Evolutionary conservation across 129 eudicot genomes (phyloP), one percentile per base, ranked within the genome.

Genomic region (Flaveria ramosissima): DNA sequence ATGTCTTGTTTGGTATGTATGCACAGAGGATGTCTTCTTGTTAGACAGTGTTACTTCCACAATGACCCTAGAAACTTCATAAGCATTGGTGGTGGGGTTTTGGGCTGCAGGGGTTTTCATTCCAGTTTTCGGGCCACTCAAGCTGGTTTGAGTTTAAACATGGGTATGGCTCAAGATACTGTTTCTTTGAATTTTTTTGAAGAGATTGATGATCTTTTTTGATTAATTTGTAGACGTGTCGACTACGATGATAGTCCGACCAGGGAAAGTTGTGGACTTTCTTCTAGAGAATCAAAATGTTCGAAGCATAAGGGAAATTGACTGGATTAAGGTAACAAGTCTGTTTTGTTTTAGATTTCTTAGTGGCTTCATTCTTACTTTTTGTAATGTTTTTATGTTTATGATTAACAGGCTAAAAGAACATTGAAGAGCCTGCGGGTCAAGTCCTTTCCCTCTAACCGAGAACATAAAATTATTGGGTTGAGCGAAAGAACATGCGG

Each of bases 51-150:
- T 2, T 91, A 87, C 69, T 94, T 91, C 41, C 96, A 89, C 41
- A 86, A 87, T 63, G 97, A 94, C n/a, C 78, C 86, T 1, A 87
- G 42, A 52, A 89, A 87, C 74, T 91, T 88, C 7, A 68, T 78
- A 16, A 85, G 84, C 30, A 71, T 93, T 3, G 97, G 97, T 0
- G 96, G 97, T 63, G 97, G 96, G 3, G 92, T 91, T 13, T 70
- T 79, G 14, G 96, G 90, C 0, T 93, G 98, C 72, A 75, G 96
- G 8, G 98, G 97, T 8, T 90, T 93, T 26, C 98, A 93, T 80
- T 89, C 97, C 0, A 91, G 97, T 68, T 93, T 93, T 27, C 84
- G 97, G 62, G 86, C 92, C 8, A 90, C 96, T 9, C 98, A 91
- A 80, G 78, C 85, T n/a, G 98, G 97, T 7, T 78, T 93, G 47